A percentile compares a stretch with the other conserved stretches of the same genome.
Evolutionary conservation across 2,329 filamentous ascomycete species (phyloP).

Genomic region (Talaromyces sp.): DNA sequence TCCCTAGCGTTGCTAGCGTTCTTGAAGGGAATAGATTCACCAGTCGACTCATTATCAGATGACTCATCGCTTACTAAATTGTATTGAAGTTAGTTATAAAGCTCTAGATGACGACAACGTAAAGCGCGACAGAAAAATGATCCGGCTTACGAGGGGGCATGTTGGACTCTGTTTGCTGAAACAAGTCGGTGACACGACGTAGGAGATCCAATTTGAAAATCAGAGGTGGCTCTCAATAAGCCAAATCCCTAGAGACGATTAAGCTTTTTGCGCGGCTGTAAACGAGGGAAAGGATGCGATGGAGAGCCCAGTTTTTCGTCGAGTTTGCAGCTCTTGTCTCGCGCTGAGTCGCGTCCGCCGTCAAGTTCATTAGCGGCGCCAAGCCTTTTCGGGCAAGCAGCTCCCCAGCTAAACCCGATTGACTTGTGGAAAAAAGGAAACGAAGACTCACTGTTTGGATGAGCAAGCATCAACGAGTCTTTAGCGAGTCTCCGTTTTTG

Average conservation of each 20-base stretch:
- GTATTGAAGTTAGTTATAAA: neutral
- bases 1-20: conserved; percentile 20
- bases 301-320: neutral
- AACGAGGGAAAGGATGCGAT: neutral
- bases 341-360: conserved; percentile 25
- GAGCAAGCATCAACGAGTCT: neutral
- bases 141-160: conserved; percentile 39
- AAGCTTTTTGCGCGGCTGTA: neutral
- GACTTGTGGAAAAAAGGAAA: conserved; percentile 1
- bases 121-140: conserved; percentile 14
- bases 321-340: neutral
- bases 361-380: conserved; percentile 22
- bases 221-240: neutral
- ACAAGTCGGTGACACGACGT: neutral
- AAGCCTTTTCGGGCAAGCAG: conserved; percentile 34
- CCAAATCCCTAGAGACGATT: neutral
- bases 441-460: conserved; percentile 10
- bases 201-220: conserved; percentile 11
- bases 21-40: conserved; percentile 34
- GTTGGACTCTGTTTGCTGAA: conserved; percentile 17
- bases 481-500: neutral
- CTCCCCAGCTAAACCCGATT: conserved; percentile 29
- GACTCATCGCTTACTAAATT: conserved; percentile 27
- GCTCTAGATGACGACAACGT: neutral
- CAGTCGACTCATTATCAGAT: conserved; percentile 34